Evolutionary conservation across 208 protist species (phyloP).

Genomic region (Acanthamoeba triangularis): DNA sequence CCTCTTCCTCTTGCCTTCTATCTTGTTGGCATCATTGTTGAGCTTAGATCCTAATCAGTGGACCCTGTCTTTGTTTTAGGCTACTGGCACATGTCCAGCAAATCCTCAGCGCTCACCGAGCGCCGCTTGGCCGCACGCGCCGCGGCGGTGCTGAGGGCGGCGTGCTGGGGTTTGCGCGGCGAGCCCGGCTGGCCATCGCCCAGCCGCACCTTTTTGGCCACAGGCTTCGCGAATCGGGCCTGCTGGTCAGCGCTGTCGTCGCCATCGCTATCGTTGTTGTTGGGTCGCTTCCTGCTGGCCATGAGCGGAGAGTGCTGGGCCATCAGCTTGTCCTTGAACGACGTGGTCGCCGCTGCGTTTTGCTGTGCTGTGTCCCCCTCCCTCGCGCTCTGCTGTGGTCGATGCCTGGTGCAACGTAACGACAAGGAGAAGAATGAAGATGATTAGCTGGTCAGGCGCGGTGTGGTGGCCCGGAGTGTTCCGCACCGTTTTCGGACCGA

Average conservation of each 20-base stretch:
- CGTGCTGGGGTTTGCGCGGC: background rate
- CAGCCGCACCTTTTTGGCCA: background rate
- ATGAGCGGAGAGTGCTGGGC: background rate
- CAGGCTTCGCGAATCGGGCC: background rate
- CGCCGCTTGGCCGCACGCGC: background rate
- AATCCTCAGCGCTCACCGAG: constrained; percentile 19
- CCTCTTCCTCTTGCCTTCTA: no score
- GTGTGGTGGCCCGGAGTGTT: background rate
- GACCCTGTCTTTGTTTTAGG: no score
- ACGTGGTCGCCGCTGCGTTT: background rate
- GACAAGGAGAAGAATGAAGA: background rate
- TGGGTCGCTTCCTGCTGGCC: no score
- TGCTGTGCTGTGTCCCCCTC: background rate
- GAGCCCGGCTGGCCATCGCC: background rate
- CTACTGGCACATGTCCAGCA: constrained; percentile 22
- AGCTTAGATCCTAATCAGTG: background rate
- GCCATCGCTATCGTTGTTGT: background rate
- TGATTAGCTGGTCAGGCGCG: background rate
- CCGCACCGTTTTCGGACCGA: background rate
- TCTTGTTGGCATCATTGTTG: no score
- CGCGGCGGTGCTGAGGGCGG: background rate
- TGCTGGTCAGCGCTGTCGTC: background rate
- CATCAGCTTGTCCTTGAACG: constrained; percentile 19
- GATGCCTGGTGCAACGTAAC: background rate
- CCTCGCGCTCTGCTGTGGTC: background rate